phyloP scores from a whole-genome alignment of 116 monocot species.

The Iris pallida region DNA sequence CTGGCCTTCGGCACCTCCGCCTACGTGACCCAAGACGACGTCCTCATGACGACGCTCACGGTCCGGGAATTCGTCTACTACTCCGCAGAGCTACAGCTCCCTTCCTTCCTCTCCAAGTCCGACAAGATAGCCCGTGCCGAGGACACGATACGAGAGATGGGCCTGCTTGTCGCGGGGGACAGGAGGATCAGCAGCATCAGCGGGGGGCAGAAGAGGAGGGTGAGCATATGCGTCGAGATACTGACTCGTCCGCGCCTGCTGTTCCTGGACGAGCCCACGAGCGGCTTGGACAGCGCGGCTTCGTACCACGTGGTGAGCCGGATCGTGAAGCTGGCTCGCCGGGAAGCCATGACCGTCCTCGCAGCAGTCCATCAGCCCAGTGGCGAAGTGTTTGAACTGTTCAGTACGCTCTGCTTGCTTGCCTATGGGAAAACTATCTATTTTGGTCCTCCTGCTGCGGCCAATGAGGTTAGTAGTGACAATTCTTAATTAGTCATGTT shows the following conservation, averaged over 20 bases:
- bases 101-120: constrained; percentile 17
- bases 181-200: constrained; percentile 51
- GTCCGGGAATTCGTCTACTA: constrained; percentile 33
- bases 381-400: constrained; percentile 37
- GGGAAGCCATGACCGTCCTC: constrained; percentile 20
- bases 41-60: constrained; percentile 42
- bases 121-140: constrained; percentile 36
- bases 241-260: constrained; percentile 43
- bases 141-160: constrained; percentile 51
- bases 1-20: constrained; percentile 51
- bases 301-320: constrained; percentile 28
- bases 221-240: constrained; percentile 58
- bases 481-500: too few relatives aligned
- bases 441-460: constrained; percentile 17
- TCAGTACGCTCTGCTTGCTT: constrained; percentile 28
- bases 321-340: constrained; percentile 9
- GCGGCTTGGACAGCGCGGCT: constrained; percentile 32
- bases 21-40: constrained; percentile 49
- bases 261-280: constrained; percentile 58
- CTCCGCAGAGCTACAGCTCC: constrained; percentile 40
- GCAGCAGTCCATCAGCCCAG: constrained; percentile 50
- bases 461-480: constrained; percentile 27
- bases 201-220: constrained; percentile 42
- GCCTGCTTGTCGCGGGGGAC: constrained; percentile 20
- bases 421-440: constrained; percentile 32